A percentile compares a stretch with the other conserved stretches of the same genome.
phyloP scores from a whole-genome alignment of 257 asterid genomes.

The Scutellaria galericulata region DNA sequence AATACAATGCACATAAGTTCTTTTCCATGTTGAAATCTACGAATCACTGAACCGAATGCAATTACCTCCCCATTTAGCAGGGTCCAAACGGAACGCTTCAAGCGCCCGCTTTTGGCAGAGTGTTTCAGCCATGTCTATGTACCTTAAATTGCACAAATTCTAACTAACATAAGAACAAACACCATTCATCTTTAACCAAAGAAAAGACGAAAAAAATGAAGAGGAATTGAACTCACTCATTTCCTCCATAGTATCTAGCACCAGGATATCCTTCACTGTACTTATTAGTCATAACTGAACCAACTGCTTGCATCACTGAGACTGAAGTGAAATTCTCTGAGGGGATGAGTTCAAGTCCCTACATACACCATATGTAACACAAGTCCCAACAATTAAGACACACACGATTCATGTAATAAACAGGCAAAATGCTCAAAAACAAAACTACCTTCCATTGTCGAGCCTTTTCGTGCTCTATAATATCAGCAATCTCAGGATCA shows the following conservation, averaged over 20 bases:
- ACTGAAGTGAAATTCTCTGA: conserved; percentile 71
- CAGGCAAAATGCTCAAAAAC: neutral
- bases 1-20: conserved; percentile 20
- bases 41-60: neutral
- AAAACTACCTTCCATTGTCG: conserved; percentile 87
- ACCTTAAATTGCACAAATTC: conserved; percentile 46
- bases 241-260: conserved; percentile 94
- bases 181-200: neutral
- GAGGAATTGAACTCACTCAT: conserved; percentile 55
- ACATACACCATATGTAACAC: conserved; percentile 35
- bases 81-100: conserved; percentile 87
- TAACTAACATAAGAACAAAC: neutral
- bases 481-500: conserved; percentile 87
- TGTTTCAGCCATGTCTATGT: conserved; percentile 89
- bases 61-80: conserved; percentile 96
- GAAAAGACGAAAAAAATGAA: neutral
- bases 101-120: conserved; percentile 88
- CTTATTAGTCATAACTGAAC: conserved; percentile 93
- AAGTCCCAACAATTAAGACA: neutral
- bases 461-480: conserved; percentile 88
- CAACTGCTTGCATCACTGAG: conserved; percentile 96
- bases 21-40: neutral
- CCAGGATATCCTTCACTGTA: conserved; percentile 97
- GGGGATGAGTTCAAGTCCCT: conserved; percentile 92
- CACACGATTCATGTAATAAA: neutral